These are phyloP conservation scores for Podila minutissima DNA, from an alignment of 192 early-diverging fungal genomes.

Conservation along the genomic window DNA sequence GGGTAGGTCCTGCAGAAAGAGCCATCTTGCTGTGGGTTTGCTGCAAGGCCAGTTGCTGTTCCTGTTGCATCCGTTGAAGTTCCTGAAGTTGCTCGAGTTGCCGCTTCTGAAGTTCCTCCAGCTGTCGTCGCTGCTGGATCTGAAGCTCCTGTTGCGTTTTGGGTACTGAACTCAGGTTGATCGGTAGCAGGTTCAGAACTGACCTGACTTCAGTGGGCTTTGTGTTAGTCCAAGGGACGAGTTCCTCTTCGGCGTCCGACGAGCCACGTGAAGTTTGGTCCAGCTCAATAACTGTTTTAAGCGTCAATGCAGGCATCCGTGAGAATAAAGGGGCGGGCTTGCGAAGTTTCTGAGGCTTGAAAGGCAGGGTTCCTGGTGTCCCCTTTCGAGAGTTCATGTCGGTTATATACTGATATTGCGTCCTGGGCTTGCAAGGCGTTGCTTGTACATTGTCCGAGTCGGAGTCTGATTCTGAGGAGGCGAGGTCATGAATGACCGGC, in stretches of 20 bases:
- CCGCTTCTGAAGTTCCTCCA: conserved; percentile 21
- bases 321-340: not conserved
- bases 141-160: conserved; percentile 14
- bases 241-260: not conserved
- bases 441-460: not conserved
- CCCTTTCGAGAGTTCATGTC: not conserved
- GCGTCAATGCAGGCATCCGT: not conserved
- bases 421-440: not conserved
- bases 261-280: not conserved
- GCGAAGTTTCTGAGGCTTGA: not conserved
- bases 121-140: conserved; percentile 12
- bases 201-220: not conserved
- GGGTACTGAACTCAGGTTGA: not conserved
- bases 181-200: not conserved
- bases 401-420: not conserved
- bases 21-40: conserved; percentile 7
- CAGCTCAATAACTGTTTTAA: not conserved
- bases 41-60: conserved; percentile 23
- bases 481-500: not conserved
- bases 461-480: not conserved
- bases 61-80: conserved; percentile 4
- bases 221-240: not conserved
- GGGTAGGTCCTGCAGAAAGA: not conserved
- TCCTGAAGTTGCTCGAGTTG: conserved; percentile 28
- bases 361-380: not conserved